A percentile compares a stretch with the other conserved stretches of the same genome.
phyloP scores from a whole-genome alignment of 2,329 filamentous ascomycete genomes.

The Pseudocercospora fijiensis region DNA sequence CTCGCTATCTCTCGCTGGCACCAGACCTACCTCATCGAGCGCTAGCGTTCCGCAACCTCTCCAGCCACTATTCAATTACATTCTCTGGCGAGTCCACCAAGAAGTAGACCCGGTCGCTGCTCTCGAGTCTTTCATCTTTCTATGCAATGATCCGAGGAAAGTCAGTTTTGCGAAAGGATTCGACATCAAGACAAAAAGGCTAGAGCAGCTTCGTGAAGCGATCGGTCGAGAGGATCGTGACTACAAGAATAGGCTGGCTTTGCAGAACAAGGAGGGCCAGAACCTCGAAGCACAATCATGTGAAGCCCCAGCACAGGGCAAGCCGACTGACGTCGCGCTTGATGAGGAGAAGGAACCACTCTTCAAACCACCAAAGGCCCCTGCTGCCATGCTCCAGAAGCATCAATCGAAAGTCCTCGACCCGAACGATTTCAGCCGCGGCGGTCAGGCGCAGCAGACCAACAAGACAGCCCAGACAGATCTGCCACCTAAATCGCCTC shows the following conservation, averaged over 20 bases:
- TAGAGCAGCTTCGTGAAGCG: constrained; percentile 52
- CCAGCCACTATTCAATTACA: constrained; percentile 52
- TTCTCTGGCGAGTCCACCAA: constrained; percentile 53
- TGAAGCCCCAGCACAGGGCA: neutral
- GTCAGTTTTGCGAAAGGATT: constrained; percentile 50
- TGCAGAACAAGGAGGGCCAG: constrained; percentile 33
- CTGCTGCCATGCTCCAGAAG: constrained; percentile 36
- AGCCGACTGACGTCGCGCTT: constrained; percentile 6
- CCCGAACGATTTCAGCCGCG: constrained; percentile 50
- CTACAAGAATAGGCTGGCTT: constrained; percentile 40
- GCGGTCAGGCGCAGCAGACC: constrained; percentile 27
- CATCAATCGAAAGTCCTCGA: constrained; percentile 43
- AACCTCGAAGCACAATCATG: constrained; percentile 7
- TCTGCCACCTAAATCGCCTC: constrained; percentile 23
- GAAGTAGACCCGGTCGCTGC: constrained; percentile 49
- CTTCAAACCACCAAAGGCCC: constrained; percentile 35
- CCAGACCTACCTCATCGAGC: constrained; percentile 23
- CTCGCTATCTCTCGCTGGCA: constrained; percentile 13
- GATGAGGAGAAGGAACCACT: constrained; percentile 26
- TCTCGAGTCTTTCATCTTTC: constrained; percentile 52
- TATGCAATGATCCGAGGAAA: constrained; percentile 51
- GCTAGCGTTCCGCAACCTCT: constrained; percentile 43
- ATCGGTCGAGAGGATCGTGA: constrained; percentile 52
- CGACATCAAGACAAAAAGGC: constrained; percentile 50
- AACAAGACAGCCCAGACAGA: constrained; percentile 12